These are phyloP conservation scores for Starmera pachycereana DNA, from an alignment of 805 yeast species.

Conservation along the genomic window DNA sequence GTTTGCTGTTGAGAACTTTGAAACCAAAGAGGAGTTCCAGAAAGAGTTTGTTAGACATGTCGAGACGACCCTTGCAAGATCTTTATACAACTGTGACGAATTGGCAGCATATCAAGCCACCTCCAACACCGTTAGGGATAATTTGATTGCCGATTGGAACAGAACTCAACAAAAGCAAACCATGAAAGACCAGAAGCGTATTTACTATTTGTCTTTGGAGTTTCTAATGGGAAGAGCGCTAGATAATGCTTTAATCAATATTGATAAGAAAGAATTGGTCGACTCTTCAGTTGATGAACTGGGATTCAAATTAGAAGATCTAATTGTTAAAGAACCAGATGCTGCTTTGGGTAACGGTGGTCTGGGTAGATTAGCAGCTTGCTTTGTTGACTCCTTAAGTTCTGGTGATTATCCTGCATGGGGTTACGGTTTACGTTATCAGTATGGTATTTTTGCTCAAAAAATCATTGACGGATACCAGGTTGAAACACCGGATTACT, in stretches of 20 bases:
- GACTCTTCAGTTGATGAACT: slow-evolving; percentile 49
- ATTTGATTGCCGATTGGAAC: slow-evolving; percentile 79
- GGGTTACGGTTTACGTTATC: slow-evolving; percentile 93
- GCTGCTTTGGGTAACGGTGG: slow-evolving; percentile 97
- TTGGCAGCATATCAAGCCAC: slow-evolving; percentile 91
- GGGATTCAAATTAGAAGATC: slow-evolving; percentile 83
- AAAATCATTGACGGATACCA: slow-evolving; percentile 86
- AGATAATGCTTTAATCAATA: slow-evolving; percentile 86
- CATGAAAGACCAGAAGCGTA: slow-evolving; percentile 70
- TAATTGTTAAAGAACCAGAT: slow-evolving; percentile 80
- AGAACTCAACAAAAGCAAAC: slow-evolving; percentile 88
- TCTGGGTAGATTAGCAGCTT: slow-evolving; percentile 87
- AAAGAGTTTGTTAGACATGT: slow-evolving; percentile 70
- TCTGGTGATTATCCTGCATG: slow-evolving; percentile 86
- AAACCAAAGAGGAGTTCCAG: slow-evolving; percentile 49
- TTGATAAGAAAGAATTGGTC: slow-evolving; percentile 54
- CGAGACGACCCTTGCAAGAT: slow-evolving; percentile 85
- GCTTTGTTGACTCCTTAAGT: slow-evolving; percentile 82
- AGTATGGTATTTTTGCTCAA: slow-evolving; percentile 89
- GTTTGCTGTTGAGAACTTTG: slow-evolving; percentile 41
- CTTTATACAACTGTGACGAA: slow-evolving; percentile 84
- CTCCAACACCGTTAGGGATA: slow-evolving; percentile 68
- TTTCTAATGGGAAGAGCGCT: slow-evolving; percentile 91
- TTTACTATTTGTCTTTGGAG: slow-evolving; percentile 80
- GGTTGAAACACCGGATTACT: slow-evolving; percentile 89